phyloP scores from a whole-genome alignment of 1,284 basidiomycete species.

The Apiotrichum mycotoxinovorans region DNA sequence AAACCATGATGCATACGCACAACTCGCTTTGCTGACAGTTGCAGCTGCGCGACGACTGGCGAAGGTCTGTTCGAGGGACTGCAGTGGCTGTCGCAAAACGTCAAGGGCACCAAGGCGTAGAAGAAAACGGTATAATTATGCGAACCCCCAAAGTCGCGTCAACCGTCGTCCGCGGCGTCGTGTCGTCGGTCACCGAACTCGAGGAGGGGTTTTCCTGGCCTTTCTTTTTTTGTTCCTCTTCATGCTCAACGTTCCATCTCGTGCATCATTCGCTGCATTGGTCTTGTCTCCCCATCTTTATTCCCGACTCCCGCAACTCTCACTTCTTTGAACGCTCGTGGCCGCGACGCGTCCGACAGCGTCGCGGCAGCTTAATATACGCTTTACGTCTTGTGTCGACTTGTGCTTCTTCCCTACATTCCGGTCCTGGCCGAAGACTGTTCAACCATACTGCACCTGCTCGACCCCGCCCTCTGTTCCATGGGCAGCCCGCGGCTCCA shows the following conservation, averaged over 20 bases:
- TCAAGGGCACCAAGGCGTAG: slow-evolving; percentile 59
- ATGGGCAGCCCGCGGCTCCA: background rate
- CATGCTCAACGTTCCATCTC: background rate
- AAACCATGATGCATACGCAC: background rate
- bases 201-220: background rate
- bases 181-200: background rate
- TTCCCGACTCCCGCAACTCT: background rate
- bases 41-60: slow-evolving; percentile 88
- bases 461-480: background rate
- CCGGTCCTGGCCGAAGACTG: background rate
- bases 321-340: background rate
- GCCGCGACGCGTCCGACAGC: background rate
- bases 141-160: background rate
- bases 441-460: background rate
- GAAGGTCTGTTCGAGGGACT: slow-evolving; percentile 93
- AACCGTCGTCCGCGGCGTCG: background rate
- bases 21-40: background rate
- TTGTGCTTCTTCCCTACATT: background rate
- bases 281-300: background rate
- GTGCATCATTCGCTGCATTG: slow-evolving; percentile 6
- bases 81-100: slow-evolving; percentile 93
- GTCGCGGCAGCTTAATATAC: background rate
- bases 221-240: background rate
- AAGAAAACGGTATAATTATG: background rate
- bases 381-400: background rate